These are phyloP conservation scores for Phoma sp. DNA, from an alignment of 2,329 filamentous ascomycete genomes.

Conservation along the genomic window DNA sequence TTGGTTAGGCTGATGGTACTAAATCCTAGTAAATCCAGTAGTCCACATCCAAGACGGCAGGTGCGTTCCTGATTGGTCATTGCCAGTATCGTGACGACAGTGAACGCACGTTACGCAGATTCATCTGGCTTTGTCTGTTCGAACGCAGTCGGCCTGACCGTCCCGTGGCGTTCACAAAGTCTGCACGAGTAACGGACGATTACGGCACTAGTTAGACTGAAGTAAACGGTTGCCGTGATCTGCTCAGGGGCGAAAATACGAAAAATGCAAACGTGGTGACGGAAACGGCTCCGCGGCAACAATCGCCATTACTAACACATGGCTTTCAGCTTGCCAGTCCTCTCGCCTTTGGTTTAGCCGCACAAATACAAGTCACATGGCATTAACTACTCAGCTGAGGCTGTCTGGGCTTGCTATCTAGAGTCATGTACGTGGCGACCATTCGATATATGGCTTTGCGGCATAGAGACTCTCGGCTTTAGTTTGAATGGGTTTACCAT, in stretches of 20 bases:
- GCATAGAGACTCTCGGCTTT: background rate
- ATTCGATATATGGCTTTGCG: background rate
- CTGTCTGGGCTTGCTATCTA: background rate
- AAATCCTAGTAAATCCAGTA: conserved; percentile 13
- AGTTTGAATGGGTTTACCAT: background rate
- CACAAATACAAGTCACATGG: conserved; percentile 1
- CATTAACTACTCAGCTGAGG: background rate
- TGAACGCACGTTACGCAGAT: conserved; percentile 3
- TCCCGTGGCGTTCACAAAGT: conserved; percentile 14
- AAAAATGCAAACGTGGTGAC: conserved; percentile 8
- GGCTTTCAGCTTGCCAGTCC: background rate
- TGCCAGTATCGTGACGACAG: conserved; percentile 16
- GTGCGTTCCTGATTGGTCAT: conserved; percentile 10
- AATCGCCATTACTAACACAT: conserved; percentile 1
- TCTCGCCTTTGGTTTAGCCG: conserved; percentile 6
- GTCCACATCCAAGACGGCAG: conserved; percentile 13
- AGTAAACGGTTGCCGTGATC: background rate
- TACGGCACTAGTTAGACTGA: conserved; percentile 13
- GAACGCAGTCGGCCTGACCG: conserved; percentile 17
- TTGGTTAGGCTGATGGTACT: conserved; percentile 17
- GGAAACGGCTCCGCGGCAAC: conserved; percentile 3
- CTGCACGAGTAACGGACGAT: conserved; percentile 10
- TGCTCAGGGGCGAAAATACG: conserved; percentile 3
- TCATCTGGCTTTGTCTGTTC: conserved; percentile 10
- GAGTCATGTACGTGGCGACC: background rate